Conservation (phyloP, 1,284 basidiomycete species). For the Somion occarium region DNA sequence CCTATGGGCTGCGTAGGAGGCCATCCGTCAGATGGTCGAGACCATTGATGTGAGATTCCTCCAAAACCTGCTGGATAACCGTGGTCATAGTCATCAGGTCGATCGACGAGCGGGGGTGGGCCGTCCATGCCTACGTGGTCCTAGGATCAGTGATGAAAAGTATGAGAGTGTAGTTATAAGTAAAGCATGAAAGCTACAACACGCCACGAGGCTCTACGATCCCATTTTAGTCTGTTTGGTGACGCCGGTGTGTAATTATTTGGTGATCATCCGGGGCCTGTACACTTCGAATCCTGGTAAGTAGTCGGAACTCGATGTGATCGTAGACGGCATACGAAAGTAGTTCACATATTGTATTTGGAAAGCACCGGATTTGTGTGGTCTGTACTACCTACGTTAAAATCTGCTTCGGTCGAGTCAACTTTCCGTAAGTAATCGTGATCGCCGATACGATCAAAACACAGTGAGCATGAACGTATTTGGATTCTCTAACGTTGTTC, state of each 20-base stretch:
- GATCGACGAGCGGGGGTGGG: constrained; percentile 13
- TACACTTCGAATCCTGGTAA: too few species aligned
- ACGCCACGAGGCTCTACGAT: background rate
- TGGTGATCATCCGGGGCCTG: too few species aligned
- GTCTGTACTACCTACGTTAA: background rate
- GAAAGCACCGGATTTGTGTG: background rate
- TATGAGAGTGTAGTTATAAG: background rate
- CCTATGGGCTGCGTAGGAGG: background rate
- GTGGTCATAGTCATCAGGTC: background rate
- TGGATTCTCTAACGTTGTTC: too few species aligned
- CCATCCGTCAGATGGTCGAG: background rate
- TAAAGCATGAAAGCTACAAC: background rate
- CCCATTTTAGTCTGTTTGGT: background rate
- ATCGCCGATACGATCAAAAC: background rate
- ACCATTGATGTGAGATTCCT: constrained; percentile 5
- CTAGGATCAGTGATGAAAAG: background rate
- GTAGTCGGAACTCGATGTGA: too few species aligned
- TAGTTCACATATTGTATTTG: background rate
- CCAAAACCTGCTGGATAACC: background rate
- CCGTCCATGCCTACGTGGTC: constrained; percentile 4
- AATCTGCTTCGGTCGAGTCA: too few species aligned
- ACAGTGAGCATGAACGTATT: too few species aligned
- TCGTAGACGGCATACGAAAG: too few species aligned
- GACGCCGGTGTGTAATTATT: background rate
- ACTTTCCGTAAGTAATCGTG: too few species aligned